Base-by-base conservation (phyloP, 257 asterid species). In the Catharanthus roseus region DNA sequence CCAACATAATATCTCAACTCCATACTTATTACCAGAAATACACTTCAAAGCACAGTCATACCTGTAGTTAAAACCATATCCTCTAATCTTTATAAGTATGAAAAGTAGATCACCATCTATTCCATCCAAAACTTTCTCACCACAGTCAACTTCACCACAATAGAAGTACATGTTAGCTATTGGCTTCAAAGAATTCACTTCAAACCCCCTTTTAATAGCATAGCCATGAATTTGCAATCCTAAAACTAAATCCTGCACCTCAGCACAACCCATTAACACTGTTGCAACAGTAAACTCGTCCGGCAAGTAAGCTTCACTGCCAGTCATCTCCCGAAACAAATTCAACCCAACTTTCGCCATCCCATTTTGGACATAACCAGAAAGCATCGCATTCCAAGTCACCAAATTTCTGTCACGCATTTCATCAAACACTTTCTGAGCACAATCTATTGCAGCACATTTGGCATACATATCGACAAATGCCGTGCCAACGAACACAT, bases 371-470 rank as follows among this genome's bases (percentile, higher is more conserved):
- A 73, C 67, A 42, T 47, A 80, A 11, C 78, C 85, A 65, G 72
- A 78, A 31, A 83, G 31, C 81, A 83, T 69, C 2, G 85, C 77
- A 11, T 81, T 83, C 85, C 87, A 83, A 5, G 80, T 75, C 42
- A 83, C 87, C 68, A 68, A 41, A 69, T 80, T 81, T 78, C 85
- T 65, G 0, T 24, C 24, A 5, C 74, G 24, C 85, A 83, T 83
- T 78, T 83, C 87, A 69, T 75, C 83, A 45, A 83, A 83, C 77
- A 80, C 1, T 23, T 26, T 67, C 36, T 24, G 23, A 0, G 85
- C 83, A 70, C 39, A 73, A 1, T 33, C 45, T 15, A 72, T 26
- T 0, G 24, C 23, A 39, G 81, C 78, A 71, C 87, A 80, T 77
- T 80, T 83, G 0, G 67, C 18, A 58, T 83, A 83, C 82, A 80